Conservation (phyloP, 139 green algal species). For the Chlorokybus atmophyticus region DNA sequence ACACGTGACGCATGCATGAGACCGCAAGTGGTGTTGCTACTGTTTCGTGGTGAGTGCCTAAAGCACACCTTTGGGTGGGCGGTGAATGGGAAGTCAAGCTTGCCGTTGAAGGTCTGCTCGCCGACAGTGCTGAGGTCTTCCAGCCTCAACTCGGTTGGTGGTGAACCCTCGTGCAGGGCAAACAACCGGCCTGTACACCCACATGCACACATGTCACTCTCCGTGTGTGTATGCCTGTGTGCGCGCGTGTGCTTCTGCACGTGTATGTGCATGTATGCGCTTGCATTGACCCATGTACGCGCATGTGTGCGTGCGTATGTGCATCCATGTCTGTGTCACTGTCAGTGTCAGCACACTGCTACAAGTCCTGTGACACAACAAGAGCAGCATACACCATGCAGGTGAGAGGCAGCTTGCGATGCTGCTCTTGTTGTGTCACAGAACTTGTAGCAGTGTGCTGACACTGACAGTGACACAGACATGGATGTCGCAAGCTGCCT, state of each 20-base stretch:
- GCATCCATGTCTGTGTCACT: too few relatives aligned
- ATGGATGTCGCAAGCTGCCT: slow-evolving; percentile 8
- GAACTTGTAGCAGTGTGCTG: too few relatives aligned
- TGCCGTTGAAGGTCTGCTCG: slow-evolving; percentile 9
- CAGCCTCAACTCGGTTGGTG: slow-evolving; percentile 1
- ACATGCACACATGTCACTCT: neutral
- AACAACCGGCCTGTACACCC: slow-evolving; percentile 4
- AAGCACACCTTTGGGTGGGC: slow-evolving; percentile 71
- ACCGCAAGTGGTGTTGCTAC: too few relatives aligned
- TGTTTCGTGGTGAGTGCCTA: too few relatives aligned
- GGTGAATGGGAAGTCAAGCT: slow-evolving; percentile 43
- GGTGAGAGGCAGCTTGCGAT: slow-evolving; percentile 1
- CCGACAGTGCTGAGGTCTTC: slow-evolving; percentile 9
- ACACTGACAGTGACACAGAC: too few relatives aligned
- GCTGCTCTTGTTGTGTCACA: neutral
- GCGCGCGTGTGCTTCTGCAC: neutral
- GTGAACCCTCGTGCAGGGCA: neutral
- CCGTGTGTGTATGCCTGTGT: neutral
- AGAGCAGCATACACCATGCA: neutral
- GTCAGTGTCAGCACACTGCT: too few relatives aligned
- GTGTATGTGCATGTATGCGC: neutral
- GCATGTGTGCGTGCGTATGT: slow-evolving; percentile 21
- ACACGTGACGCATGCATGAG: too few relatives aligned
- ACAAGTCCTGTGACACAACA: too few relatives aligned
- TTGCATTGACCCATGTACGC: slow-evolving; percentile 1